These are phyloP conservation scores for Citropsis articulata DNA, from an alignment of 345 rosid genomes.

Conservation along the genomic window DNA sequence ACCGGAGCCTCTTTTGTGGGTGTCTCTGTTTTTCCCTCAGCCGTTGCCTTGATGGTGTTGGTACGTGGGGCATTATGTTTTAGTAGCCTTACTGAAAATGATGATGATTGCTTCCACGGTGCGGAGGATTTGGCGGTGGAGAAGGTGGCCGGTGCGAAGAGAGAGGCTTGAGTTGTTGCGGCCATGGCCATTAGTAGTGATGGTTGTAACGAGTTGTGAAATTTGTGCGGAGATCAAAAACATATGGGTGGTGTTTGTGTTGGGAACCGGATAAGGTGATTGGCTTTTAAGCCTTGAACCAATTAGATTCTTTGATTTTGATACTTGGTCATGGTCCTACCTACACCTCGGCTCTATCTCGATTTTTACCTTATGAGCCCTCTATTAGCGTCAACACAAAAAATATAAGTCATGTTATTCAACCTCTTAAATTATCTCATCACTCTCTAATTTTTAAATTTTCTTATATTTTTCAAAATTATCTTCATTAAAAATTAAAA, in stretches of 20 bases:
- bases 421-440: too few relatives aligned
- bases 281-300: conserved; percentile 23
- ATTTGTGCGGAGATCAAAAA: not conserved
- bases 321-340: conserved; percentile 12
- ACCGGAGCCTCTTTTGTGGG: conserved; percentile 53
- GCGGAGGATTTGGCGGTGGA: conserved; percentile 38
- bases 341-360: conserved; percentile 3
- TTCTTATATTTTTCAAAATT: too few relatives aligned
- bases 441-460: too few relatives aligned
- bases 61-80: conserved; percentile 19
- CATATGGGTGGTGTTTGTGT: conserved; percentile 18
- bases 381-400: too few relatives aligned
- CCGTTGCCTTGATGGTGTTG: conserved; percentile 39
- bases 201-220: not conserved
- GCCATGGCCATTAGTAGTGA: conserved; percentile 34
- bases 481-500: too few relatives aligned
- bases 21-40: conserved; percentile 23
- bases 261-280: conserved; percentile 42
- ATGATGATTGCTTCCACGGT: conserved; percentile 43
- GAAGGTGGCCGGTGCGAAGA: conserved; percentile 47
- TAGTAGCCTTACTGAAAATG: conserved; percentile 27
- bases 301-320: conserved; percentile 36
- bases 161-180: conserved; percentile 53
- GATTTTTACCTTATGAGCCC: not conserved
- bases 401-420: too few relatives aligned